Base-by-base conservation (phyloP, 1,139 yeast genomes). In the Scheffersomyces titani region DNA sequence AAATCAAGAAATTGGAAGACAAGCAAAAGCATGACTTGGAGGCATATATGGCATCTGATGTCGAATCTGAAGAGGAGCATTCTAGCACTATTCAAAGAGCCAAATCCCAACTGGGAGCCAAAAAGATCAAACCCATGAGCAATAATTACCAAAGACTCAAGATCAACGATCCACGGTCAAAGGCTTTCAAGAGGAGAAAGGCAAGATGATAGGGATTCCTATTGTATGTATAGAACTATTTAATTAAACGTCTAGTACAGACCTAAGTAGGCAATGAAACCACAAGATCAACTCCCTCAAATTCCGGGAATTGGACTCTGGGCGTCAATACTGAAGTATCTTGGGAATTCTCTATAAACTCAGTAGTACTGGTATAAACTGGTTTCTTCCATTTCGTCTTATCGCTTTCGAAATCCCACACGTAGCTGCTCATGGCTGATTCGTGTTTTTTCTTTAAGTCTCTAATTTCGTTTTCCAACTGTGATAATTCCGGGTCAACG, bases 361-460 rank as follows among this genome's bases (percentile, higher is more conserved):
- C 49, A 18, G 4, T 11, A 18, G 49, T 46, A n/a, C 49, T 46
- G 16, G 65, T 53, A 61, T 84, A 85, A 0, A 74, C 71, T 0
- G 88, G 88, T 57, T 73, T 79, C 51, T 73, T 76, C 85, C 90
- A 87, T 63, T 78, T 83, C 21, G 70, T 61, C 47, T 70, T 69
- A 59, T 86, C 89, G 50, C 72, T 72, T 58, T 84, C 84, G 62
- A 74, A 82, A 65, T 89, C 90, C 90, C 92, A 89, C 0, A 75
- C 69, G 48, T 75, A 73, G 20, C 72, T 67, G 19, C 71, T 68
- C 54, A 76, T 68, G 11, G 69, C 66, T 19, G 66, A 59, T 30
- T 70, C 71, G 13, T 57, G 57, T 44, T 61, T 57, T 47, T 57
- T 61, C 55, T 69, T 72, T 6, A 56, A 53, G n/a, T 62, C 59